Evolutionary conservation across 768 basidiomycete genomes (phyloP).

Genomic region (Kwoniella sp.): DNA sequence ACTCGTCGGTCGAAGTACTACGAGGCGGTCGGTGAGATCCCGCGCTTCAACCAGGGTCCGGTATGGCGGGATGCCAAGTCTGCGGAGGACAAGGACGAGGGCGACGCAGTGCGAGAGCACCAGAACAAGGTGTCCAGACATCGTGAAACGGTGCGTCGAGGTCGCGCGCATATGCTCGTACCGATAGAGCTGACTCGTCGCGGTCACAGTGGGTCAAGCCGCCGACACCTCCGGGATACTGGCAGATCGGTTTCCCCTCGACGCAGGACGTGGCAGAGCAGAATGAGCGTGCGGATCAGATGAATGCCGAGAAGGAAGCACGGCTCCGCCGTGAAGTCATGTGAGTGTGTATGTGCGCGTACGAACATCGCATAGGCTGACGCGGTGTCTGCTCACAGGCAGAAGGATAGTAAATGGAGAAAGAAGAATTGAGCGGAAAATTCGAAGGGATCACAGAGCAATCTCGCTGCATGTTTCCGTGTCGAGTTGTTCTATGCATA

Average conservation of each 20-base stretch:
- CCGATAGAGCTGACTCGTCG: not conserved
- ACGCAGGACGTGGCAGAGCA: conserved; percentile 76
- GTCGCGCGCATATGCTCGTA: no score
- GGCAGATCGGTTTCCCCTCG: conserved; percentile 83
- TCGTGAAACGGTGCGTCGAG: conserved; percentile 34
- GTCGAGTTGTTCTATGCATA: no score
- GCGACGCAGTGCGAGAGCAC: conserved; percentile 24
- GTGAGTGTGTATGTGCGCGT: conserved; percentile 48
- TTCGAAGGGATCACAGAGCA: not conserved
- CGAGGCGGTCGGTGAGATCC: conserved; percentile 67
- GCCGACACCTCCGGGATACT: conserved; percentile 78
- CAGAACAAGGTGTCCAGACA: conserved; percentile 44
- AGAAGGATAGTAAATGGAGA: conserved; percentile 31
- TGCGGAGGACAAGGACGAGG: conserved; percentile 19
- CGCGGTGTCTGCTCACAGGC: no score
- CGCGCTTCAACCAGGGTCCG: conserved; percentile 62
- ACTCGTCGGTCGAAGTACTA: conserved; percentile 61
- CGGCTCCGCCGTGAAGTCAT: conserved; percentile 61
- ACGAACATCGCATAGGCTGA: not conserved
- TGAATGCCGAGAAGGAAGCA: conserved; percentile 64
- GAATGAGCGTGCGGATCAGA: conserved; percentile 66
- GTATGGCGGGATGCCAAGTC: conserved; percentile 63
- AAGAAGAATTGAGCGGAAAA: conserved; percentile 37
- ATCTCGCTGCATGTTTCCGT: no score
- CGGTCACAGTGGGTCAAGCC: conserved; percentile 60